phyloP scores from a whole-genome alignment of 2,329 filamentous ascomycete genomes.

The Aspergillus carbonarius region DNA sequence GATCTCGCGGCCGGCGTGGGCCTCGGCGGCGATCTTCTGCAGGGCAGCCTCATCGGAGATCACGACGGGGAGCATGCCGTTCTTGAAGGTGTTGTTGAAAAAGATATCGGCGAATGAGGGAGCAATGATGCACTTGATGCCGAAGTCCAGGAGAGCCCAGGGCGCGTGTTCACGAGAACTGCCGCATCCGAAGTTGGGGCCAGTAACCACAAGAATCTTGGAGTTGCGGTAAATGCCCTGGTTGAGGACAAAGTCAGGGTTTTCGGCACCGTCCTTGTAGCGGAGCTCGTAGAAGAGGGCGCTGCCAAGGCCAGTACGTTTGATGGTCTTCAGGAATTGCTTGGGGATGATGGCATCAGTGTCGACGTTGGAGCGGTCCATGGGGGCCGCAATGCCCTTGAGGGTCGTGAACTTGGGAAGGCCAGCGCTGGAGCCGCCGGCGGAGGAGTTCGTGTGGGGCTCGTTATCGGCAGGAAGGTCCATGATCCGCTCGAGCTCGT shows the following conservation, averaged over 20 bases:
- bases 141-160: constrained; percentile 95
- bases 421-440: constrained; percentile 54
- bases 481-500: constrained; percentile 63
- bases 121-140: constrained; percentile 90
- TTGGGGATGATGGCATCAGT: constrained; percentile 99
- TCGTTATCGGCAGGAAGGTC: constrained; percentile 63
- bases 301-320: constrained; percentile 86
- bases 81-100: constrained; percentile 99
- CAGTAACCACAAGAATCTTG: constrained; percentile 90
- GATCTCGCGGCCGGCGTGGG: constrained; percentile 74
- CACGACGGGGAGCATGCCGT: constrained; percentile 90
- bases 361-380: constrained; percentile 89
- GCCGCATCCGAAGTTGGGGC: constrained; percentile 93
- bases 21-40: constrained; percentile 71
- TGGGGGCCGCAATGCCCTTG: constrained; percentile 81
- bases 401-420: constrained; percentile 81
- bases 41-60: constrained; percentile 68
- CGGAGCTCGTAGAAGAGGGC: constrained; percentile 86
- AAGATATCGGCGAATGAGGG: constrained; percentile 90
- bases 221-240: constrained; percentile 77
- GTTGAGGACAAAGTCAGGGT: constrained; percentile 84
- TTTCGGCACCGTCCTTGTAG: constrained; percentile 73
- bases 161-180: constrained; percentile 92
- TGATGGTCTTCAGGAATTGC: constrained; percentile 99
- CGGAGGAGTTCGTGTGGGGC: constrained; percentile 62